Evolutionary conservation across 208 protist genomes (phyloP).

Genomic region (Leishmania tropica): DNA sequence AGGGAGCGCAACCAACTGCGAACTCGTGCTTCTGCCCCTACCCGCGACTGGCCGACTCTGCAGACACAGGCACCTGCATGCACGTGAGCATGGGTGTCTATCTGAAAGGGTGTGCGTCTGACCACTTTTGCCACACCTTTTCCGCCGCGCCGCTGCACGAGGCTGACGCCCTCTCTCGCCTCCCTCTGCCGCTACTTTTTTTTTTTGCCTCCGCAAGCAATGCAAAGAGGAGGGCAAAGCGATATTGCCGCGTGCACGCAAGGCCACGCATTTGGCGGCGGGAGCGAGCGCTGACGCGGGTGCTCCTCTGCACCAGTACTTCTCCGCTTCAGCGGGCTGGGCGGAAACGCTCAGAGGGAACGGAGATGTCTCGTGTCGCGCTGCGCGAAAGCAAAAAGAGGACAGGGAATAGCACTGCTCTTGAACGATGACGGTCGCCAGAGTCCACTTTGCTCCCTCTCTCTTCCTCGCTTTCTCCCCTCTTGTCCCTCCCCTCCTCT

Average conservation of each 20-base stretch:
- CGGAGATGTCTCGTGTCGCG: neutral
- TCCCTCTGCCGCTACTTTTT: neutral
- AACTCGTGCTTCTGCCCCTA: neutral
- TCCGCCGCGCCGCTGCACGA: neutral
- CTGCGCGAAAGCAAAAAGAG: neutral
- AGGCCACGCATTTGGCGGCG: neutral
- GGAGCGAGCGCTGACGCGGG: neutral
- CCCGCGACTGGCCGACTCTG: neutral
- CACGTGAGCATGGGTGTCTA: neutral
- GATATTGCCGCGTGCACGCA: neutral
- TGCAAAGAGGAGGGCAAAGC: neutral
- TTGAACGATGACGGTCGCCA: neutral
- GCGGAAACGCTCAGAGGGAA: neutral
- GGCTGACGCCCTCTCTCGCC: neutral
- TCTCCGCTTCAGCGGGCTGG: no score
- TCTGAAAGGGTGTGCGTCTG: neutral
- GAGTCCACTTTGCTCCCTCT: neutral
- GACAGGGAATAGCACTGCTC: neutral
- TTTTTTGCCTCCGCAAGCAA: neutral
- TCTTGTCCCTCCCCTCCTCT: no score
- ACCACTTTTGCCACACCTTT: neutral
- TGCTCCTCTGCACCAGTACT: neutral
- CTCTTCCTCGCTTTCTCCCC: neutral
- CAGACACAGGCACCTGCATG: neutral
- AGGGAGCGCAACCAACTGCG: neutral